Conservation (phyloP, 176 grass and related monocot species). For the Stipa capillata region DNA sequence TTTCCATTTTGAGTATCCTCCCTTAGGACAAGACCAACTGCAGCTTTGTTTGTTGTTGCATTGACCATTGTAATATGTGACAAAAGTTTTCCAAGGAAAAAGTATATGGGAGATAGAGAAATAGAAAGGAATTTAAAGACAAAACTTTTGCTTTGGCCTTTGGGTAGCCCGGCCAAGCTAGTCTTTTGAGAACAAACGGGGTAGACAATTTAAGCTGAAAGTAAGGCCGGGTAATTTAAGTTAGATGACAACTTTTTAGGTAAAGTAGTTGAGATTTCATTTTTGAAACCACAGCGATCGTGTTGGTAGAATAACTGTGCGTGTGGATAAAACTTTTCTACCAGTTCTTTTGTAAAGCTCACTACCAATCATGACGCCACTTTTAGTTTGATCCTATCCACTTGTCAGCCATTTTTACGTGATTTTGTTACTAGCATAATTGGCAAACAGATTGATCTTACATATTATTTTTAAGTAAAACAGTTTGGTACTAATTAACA, state of each 20-base stretch:
- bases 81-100: background rate
- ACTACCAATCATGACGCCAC: background rate
- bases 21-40: no score
- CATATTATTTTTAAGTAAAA: background rate
- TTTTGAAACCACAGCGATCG: no score
- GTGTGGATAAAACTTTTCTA: background rate
- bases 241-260: background rate
- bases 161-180: background rate
- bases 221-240: background rate
- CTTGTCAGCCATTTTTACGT: no score
- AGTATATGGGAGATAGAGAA: background rate
- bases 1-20: no score
- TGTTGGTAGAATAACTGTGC: background rate
- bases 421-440: no score
- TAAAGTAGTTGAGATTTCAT: background rate
- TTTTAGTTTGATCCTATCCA: no score
- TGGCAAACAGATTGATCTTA: background rate
- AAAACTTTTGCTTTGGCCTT: slow-evolving; percentile 19
- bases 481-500: no score
- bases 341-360: background rate
- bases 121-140: background rate
- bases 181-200: background rate
- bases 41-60: no score
- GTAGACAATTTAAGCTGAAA: background rate
- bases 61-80: background rate